Evolutionary conservation across 2,329 filamentous ascomycete species (phyloP), one percentile per base, ranked within the genome.

Genomic region (Dendryphion nanum): DNA sequence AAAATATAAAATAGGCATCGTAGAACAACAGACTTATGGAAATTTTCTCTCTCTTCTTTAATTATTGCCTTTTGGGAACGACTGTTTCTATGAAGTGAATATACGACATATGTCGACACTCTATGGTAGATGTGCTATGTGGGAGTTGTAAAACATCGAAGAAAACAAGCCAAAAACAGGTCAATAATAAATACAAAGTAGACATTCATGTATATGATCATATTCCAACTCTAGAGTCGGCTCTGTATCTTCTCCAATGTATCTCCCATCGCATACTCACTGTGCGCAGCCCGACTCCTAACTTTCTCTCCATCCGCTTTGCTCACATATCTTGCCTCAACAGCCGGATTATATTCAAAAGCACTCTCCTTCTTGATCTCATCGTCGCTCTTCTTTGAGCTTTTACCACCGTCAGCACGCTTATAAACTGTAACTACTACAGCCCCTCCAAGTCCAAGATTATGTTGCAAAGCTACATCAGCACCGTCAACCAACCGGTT

Each of bases 341-440:
- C 83, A 3, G 91, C 91, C 7, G 91, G 90, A 63, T 97, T 96
- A 60, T 96, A 96, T 0, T 86, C 89, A 18, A 95, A 72, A 38
- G 79, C 77, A 41, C 78, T 89, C 38, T 69, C 66, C 70, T 75
- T 78, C 12, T 76, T 86, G 4, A 95, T 77, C 20, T 78, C 76
- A 2, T 75, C 77, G 32, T 78, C 80, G 24, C 79, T 75, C 8
- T 94, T 67, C 28, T 71, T 70, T 4, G 74, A 70, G 4, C 82
- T 83, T 45, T 69, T 73, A 64, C 78, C 73, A 4, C 87, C 86
- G 63, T 96, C 91, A 0, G 86, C 85, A 16, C 90, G 79, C 68
- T 82, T 82, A 68, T 96, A 96, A 2, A 96, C 85, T 1, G 87
- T 90, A 8, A 94, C 85, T 1, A 97, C 90, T 1, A 83, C 89